Percentiles rank a stretch among this genome's conserved stretches.
Conservation (phyloP, 148 eudicot species). For the Nepenthes gracilis region DNA sequence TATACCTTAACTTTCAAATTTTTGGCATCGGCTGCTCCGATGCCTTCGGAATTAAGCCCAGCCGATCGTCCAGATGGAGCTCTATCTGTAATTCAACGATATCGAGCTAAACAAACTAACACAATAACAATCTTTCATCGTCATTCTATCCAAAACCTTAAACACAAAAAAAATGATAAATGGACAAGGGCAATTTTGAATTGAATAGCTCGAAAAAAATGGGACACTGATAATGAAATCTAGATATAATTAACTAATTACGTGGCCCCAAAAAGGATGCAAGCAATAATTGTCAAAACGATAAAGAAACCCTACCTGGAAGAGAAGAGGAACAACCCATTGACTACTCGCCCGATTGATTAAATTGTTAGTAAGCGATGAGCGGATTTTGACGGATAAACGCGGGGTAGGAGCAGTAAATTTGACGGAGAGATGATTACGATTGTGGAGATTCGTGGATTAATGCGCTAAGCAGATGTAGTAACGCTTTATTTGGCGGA, state of each 20-base stretch:
- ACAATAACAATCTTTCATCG: background rate
- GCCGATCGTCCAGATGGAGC: conserved; percentile 26
- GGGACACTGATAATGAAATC: background rate
- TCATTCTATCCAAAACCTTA: background rate
- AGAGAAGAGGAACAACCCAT: conserved; percentile 46
- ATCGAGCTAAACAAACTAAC: background rate
- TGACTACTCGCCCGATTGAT: background rate
- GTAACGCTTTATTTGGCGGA: no score
- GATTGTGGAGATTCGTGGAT: no score
- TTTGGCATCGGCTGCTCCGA: conserved; percentile 38
- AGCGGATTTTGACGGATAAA: no score
- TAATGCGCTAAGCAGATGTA: no score
- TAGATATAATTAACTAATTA: background rate
- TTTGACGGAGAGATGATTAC: no score
- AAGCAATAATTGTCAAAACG: background rate
- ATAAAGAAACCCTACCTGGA: conserved; percentile 15
- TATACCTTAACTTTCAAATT: conserved; percentile 66
- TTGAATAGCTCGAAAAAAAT: background rate
- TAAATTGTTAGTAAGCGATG: no score
- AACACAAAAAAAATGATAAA: background rate
- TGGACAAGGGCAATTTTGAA: background rate
- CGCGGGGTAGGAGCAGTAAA: no score
- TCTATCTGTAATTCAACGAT: conserved; percentile 29
- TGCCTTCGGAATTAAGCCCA: conserved; percentile 37
- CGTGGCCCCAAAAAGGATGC: background rate